Base-by-base conservation (phyloP, 257 asterid genomes). In the Fraxinus cuspidata region DNA sequence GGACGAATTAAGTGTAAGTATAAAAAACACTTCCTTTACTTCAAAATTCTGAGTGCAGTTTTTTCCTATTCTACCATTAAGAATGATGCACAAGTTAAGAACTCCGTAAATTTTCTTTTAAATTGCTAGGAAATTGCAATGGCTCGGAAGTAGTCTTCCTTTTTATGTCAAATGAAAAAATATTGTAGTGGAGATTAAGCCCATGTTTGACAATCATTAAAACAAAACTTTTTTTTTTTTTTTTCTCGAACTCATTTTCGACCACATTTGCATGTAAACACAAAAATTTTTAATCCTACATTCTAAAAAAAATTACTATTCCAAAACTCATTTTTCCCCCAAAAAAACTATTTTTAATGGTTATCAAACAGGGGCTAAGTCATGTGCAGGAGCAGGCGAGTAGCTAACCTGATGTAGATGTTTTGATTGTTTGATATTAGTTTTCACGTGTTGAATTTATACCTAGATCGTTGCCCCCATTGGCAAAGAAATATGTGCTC, bases 401-500 rank as follows among this genome's bases (percentile, higher is more conserved):
- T 60, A 25, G 68, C 68, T 60, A 60, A 60, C n/a, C 4, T 7
- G 15, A 38, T 77, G 8, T 75, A 18, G 73, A 19, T 58, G 15
- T 15, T 34, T 69, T 25, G 28, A 29, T 60, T 15, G 16, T 68
- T 63, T 18, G 27, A 18, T 27, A 25, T 47, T 80, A 65, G 49
- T 79, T 78, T 78, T 49, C 19, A 35, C 38, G 53, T 47, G 44
- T 74, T 73, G 40, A 53, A 35, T 70, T 53, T 76, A 19, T 74
- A 71, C 32, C 73, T 85, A 95, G 97, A 87, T 96, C 97, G 13
- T 80, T 96, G 94, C 96, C 97, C 74, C 97, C 99, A 73, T 75
- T 96, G 86, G 97, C 97, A 13, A 96, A 96, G 93, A 96, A 90
- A 84, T 96, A 96, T 74, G 97, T 92, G 74, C 83, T 96, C 77